These are phyloP conservation scores for Phytophthora macrochlamydospora DNA, from an alignment of 352 stramenopile species.

Conservation along the genomic window DNA sequence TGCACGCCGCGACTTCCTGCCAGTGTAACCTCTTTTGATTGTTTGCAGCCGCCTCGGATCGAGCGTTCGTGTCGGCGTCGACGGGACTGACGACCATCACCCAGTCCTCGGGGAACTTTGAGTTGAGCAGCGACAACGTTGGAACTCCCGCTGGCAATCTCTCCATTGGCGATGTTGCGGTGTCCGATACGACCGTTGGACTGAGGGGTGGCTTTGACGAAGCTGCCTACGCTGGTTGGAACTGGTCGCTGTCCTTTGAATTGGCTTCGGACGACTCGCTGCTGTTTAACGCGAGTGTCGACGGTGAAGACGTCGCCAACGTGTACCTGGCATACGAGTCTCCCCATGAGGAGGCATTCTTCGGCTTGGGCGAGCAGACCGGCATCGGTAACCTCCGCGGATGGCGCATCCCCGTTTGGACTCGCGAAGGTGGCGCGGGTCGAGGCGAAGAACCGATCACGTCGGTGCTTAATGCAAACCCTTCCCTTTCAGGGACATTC, in stretches of 20 bases:
- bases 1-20: neutral
- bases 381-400: slow-evolving; percentile 31
- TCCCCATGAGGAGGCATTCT: slow-evolving; percentile 27
- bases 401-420: slow-evolving; percentile 31
- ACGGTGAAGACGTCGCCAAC: slow-evolving; percentile 23
- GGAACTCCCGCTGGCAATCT: slow-evolving; percentile 4
- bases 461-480: slow-evolving; percentile 29
- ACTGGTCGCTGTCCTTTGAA: slow-evolving; percentile 18
- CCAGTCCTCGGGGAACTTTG: slow-evolving; percentile 28
- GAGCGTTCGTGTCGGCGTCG: slow-evolving; percentile 30
- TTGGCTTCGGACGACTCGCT: slow-evolving; percentile 9
- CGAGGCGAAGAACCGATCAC: slow-evolving; percentile 30
- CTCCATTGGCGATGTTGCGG: slow-evolving; percentile 1
- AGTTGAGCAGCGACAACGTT: slow-evolving; percentile 21
- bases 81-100: slow-evolving; percentile 31
- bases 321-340: slow-evolving; percentile 33
- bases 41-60: slow-evolving; percentile 20
- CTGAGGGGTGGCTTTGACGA: slow-evolving; percentile 11
- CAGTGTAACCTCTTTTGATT: neutral
- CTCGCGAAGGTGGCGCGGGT: slow-evolving; percentile 26
- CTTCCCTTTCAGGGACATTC: slow-evolving; percentile 25
- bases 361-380: slow-evolving; percentile 27
- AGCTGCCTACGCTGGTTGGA: slow-evolving; percentile 12
- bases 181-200: slow-evolving; percentile 11
- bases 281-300: slow-evolving; percentile 27